Base-by-base conservation (phyloP, 169 alveolate genomes). In the Cryptosporidium canis region DNA sequence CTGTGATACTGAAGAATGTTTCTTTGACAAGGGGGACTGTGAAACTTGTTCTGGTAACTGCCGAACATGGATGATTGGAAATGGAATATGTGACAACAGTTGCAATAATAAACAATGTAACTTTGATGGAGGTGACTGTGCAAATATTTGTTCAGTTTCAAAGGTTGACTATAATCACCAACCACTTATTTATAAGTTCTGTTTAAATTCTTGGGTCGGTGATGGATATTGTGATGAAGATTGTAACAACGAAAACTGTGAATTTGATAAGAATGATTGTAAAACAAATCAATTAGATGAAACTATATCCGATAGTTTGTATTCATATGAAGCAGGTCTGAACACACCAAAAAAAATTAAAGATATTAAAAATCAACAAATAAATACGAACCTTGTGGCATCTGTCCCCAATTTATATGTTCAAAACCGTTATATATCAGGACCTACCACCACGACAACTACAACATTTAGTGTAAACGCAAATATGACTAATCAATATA, bases 61-160 rank as follows among this genome's bases (percentile, higher is more conserved):
- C 63, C 90, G 92, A 37, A 66, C 90, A 51, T 91, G 94, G 94
- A 91, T 91, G 94, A 61, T 91, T 48, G 94, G 93, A 21, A 91
- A 91, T 53, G 90, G 92, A 27, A 84, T 91, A 53, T 91, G 94
- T 64, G 94, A 91, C 41, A 83, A 51, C 12, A 65, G 44, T n/a
- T 91, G 94, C 90, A 91, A 91, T 66, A 87, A 70, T 18, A 31
- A 35, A 27, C 85, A 85, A 7, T 91, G 94, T 53, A 83, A 82
- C 35, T 87, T 31, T 33, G 94, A 91, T 82, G 65, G 71, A 27
- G 94, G 94, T 16, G 94, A 91, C 67, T 91, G 94, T 77, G 66
- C 84, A 44, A 87, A 85, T 83, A 83, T 91, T 53, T 82, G 92
- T 43, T 84, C 90, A 31, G 94, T 91, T 6, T 51, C 87, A 35